Evolutionary conservation across 2,329 filamentous ascomycete genomes (phyloP).

Genomic region (Claviceps sp.): DNA sequence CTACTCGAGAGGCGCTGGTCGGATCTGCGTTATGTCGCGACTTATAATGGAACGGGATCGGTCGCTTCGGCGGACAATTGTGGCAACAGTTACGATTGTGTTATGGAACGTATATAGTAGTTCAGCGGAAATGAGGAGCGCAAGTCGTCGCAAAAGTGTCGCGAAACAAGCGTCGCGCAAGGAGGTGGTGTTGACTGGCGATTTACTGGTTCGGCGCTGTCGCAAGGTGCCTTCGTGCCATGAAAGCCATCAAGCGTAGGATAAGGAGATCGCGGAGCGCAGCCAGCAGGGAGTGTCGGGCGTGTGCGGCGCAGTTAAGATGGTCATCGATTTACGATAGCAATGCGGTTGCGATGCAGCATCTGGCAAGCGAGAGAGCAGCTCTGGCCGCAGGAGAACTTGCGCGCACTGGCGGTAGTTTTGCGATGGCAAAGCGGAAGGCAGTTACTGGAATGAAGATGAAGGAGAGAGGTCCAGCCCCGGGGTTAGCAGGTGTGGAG

Average conservation of each 20-base stretch:
- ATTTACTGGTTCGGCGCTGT: background rate
- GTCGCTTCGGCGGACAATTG: constrained; percentile 1
- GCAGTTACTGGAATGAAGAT: constrained; percentile 15
- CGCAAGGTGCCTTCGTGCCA: background rate
- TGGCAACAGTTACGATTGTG: background rate
- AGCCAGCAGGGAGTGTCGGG: background rate
- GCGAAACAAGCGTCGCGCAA: constrained; percentile 1
- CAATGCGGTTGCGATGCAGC: background rate
- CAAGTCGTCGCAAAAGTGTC: background rate
- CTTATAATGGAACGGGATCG: constrained; percentile 3
- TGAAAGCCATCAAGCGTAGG: background rate
- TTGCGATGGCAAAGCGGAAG: constrained; percentile 15
- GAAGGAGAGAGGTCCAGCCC: constrained; percentile 15
- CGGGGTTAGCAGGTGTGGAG: constrained; percentile 5
- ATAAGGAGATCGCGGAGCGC: background rate
- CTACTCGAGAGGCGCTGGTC: background rate
- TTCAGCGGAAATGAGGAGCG: background rate
- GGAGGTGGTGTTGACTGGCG: background rate
- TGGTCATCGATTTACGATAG: constrained; percentile 5
- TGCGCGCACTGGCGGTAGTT: constrained; percentile 10
- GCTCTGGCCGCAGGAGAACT: constrained; percentile 4
- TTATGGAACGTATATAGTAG: background rate
- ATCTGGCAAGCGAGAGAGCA: constrained; percentile 1
- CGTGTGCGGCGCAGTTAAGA: background rate
- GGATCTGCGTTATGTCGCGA: constrained; percentile 4